Base-by-base conservation (phyloP, 2,329 filamentous ascomycete species). In the Aspergillus sp. region DNA sequence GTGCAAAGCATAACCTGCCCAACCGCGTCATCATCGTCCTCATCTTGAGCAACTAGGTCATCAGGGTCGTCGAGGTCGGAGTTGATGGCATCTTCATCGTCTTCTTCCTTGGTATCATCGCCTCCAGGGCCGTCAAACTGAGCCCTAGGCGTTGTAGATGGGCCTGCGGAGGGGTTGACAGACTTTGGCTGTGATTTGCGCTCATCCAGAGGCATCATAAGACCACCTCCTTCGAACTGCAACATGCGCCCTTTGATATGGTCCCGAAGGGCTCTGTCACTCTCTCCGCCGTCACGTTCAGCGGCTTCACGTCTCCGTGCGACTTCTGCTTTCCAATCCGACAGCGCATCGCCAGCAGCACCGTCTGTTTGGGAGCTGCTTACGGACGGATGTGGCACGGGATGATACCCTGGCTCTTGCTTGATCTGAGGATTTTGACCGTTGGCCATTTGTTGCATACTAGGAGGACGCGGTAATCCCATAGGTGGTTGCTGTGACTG, bases 1-100 rank as follows among this genome's bases (percentile, higher is more conserved):
- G 96, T 97, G 80, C 95, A 99, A 41, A 99, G 87, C 90, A 99
- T 98, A 72, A 96, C 93, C 66, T 96, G 90, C 1, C 89, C 88
- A 64, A 89, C 85, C 37, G 87, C 85, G 44, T 96, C 93, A 59
- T 96, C 91, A 13, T 92, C 90, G 51, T 95, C 93, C 34, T 95
- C 91, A 22, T 93, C 90, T 22, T 95, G 91, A 30, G 90, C 88
- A 17, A 86, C 77, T 11, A 91, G 87, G 60, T 98, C 95, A 61
- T 98, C 93, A 0, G 93, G 87, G 70, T 99, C 95, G 71, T 99
- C 95, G 3, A 99, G 86, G 68, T 99, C 95, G 0, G 95, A 98
- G 75, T 99, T 99, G 78, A 99, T 99, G 2, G 93, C 95, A 73
- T 99, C 93, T 64, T 96, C 93, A 63, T 97, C 93, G 12, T 86